These are phyloP conservation scores for Entomortierella beljakovae DNA, from an alignment of 192 early-diverging fungal species.

Conservation along the genomic window DNA sequence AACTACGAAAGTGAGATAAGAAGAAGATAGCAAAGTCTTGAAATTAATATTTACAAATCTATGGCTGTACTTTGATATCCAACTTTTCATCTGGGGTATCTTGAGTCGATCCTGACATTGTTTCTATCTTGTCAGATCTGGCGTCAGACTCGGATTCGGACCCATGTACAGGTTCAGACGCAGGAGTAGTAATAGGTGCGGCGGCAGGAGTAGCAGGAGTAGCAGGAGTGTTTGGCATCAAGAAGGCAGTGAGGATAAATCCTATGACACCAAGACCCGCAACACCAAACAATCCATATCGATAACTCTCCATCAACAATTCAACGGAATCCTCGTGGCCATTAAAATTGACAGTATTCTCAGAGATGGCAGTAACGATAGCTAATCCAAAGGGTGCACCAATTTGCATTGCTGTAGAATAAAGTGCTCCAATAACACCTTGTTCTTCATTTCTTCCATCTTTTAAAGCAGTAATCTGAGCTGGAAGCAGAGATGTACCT, in stretches of 20 bases:
- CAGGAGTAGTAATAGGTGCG: neutral
- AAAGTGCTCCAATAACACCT: conserved; percentile 50
- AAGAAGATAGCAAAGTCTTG: no score
- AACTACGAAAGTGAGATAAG: no score
- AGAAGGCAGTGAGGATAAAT: conserved; percentile 11
- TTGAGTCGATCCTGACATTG: no score
- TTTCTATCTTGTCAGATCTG: no score
- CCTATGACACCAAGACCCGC: conserved; percentile 34
- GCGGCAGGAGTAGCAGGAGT: neutral
- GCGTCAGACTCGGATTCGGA: neutral
- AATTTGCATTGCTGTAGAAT: conserved; percentile 48
- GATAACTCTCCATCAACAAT: conserved; percentile 43
- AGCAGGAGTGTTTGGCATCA: conserved; percentile 24
- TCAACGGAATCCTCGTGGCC: neutral
- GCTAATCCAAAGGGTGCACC: conserved; percentile 48
- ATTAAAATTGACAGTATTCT: conserved; percentile 25
- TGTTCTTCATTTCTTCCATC: conserved; percentile 48
- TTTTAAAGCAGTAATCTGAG: conserved; percentile 48
- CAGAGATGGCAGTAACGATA: conserved; percentile 48
- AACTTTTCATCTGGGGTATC: conserved; percentile 9
- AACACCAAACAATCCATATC: conserved; percentile 37
- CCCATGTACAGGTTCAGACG: neutral
- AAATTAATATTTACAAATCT: no score
- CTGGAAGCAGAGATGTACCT: conserved; percentile 26
- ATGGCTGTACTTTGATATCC: no score